These are phyloP conservation scores for Ettlia oleoabundans DNA, from an alignment of 139 green algal species.

Conservation along the genomic window DNA sequence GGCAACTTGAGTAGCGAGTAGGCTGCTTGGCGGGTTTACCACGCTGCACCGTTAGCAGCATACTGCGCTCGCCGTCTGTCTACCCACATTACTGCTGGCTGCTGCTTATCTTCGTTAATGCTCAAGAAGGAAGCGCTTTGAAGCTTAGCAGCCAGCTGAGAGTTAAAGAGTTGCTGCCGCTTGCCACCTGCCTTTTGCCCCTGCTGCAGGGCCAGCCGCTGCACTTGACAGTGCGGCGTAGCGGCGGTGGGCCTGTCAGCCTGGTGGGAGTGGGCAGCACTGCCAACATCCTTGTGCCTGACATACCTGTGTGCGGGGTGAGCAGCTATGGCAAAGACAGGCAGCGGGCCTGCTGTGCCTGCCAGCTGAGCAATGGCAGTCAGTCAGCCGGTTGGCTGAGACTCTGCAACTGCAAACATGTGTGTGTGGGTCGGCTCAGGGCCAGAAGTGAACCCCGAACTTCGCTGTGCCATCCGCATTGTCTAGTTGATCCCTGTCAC, in stretches of 20 bases:
- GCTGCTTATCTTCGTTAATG: too few relatives aligned
- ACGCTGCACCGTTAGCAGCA: too few relatives aligned
- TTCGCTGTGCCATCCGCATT: neutral
- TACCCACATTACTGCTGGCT: too few relatives aligned
- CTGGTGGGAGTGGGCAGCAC: neutral
- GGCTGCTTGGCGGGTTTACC: too few relatives aligned
- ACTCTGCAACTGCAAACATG: neutral
- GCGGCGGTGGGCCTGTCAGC: too few relatives aligned
- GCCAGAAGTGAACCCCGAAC: neutral
- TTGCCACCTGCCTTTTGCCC: neutral
- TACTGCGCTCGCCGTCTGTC: too few relatives aligned
- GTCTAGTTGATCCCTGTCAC: neutral
- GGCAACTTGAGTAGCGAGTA: too few relatives aligned
- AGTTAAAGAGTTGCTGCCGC: too few relatives aligned
- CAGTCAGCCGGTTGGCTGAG: too few relatives aligned
- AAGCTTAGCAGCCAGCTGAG: too few relatives aligned
- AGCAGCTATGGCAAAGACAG: neutral
- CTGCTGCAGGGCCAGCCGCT: neutral
- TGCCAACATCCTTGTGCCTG: neutral
- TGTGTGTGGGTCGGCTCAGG: neutral
- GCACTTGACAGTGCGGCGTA: slow-evolving; percentile 13
- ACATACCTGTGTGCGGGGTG: slow-evolving; percentile 18
- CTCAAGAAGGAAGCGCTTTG: too few relatives aligned
- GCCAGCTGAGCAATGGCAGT: too few relatives aligned
- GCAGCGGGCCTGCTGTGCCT: neutral